These are phyloP conservation scores for Penicillium freii DNA, from an alignment of 2,329 filamentous ascomycete genomes.

Conservation along the genomic window DNA sequence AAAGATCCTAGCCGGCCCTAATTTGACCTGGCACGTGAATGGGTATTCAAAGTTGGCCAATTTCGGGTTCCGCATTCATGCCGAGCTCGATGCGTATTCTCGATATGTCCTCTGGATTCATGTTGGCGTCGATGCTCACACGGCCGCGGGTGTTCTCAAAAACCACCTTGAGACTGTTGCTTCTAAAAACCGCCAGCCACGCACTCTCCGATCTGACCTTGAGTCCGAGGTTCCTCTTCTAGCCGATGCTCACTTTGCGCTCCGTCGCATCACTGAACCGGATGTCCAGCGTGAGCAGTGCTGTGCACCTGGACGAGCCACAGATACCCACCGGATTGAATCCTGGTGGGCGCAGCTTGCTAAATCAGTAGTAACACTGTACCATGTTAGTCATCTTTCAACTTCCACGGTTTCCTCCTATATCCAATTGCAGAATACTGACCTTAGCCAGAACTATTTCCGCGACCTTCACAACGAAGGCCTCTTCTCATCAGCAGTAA, in stretches of 20 bases:
- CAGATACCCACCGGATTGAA: slow-evolving; percentile 16
- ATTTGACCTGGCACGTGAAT: slow-evolving; percentile 24
- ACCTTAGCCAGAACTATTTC: slow-evolving; percentile 12
- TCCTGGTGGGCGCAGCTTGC: slow-evolving; percentile 15
- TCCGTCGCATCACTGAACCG: slow-evolving; percentile 1
- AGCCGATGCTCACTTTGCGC: slow-evolving; percentile 7
- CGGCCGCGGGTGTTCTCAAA: slow-evolving; percentile 17
- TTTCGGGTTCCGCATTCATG: slow-evolving; percentile 26
- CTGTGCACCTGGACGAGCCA: slow-evolving; percentile 9
- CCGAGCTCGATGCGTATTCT: slow-evolving; percentile 22
- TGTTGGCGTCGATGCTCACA: slow-evolving; percentile 13
- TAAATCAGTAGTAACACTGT: slow-evolving; percentile 4
- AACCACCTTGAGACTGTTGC: slow-evolving; percentile 14
- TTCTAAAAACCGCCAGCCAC: slow-evolving; percentile 8
- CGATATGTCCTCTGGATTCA: slow-evolving; percentile 24
- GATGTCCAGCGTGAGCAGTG: slow-evolving; percentile 7
- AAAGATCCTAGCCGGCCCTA: slow-evolving; percentile 18
- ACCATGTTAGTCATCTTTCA: slow-evolving; percentile 3
- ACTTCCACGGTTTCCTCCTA: not conserved
- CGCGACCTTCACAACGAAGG: slow-evolving; percentile 5
- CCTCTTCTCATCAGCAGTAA: slow-evolving; percentile 4
- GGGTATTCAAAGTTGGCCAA: slow-evolving; percentile 18
- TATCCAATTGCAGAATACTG: not conserved
- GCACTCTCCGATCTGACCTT: slow-evolving; percentile 10
- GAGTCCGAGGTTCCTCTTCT: slow-evolving; percentile 11